Conservation (phyloP, 257 asterid species). For the Solanum medicagineum region DNA sequence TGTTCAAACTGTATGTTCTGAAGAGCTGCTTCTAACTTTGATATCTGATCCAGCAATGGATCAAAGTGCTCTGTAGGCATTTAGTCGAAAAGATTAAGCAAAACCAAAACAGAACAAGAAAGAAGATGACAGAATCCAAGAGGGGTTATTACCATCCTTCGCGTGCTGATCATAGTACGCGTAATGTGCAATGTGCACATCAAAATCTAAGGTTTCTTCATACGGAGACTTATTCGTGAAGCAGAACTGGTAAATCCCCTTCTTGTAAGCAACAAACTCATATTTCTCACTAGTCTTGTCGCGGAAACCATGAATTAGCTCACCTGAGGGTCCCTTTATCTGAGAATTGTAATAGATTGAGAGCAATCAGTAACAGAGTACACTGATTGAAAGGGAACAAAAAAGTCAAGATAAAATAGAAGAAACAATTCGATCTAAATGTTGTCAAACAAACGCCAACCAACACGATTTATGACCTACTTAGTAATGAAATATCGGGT, state of each 20-base stretch:
- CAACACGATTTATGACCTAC: background rate
- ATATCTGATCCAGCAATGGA: slow-evolving; percentile 80
- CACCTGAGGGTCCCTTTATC: slow-evolving; percentile 89
- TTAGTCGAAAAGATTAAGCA: background rate
- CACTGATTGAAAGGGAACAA: background rate
- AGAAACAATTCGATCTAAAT: background rate
- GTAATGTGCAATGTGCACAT: slow-evolving; percentile 70
- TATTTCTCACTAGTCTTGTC: slow-evolving; percentile 73
- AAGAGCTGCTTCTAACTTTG: slow-evolving; percentile 84
- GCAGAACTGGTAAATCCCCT: slow-evolving; percentile 72
- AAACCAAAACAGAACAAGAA: background rate
- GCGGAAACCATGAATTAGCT: slow-evolving; percentile 61
- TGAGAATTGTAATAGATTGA: background rate
- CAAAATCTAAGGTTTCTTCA: slow-evolving; percentile 81
- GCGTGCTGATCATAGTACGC: slow-evolving; percentile 77
- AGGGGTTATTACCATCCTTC: slow-evolving; percentile 51
- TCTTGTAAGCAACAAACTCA: slow-evolving; percentile 61
- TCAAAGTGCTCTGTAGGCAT: slow-evolving; percentile 66
- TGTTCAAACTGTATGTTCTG: slow-evolving; percentile 90
- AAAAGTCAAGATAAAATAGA: background rate
- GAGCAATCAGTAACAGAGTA: background rate
- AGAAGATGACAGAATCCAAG: background rate
- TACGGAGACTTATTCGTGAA: slow-evolving; percentile 89
- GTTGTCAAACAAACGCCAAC: background rate
- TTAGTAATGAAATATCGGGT: too few species aligned